Base-by-base conservation (phyloP, 1,284 basidiomycete genomes). In the Gyrodon tennesseensis region DNA sequence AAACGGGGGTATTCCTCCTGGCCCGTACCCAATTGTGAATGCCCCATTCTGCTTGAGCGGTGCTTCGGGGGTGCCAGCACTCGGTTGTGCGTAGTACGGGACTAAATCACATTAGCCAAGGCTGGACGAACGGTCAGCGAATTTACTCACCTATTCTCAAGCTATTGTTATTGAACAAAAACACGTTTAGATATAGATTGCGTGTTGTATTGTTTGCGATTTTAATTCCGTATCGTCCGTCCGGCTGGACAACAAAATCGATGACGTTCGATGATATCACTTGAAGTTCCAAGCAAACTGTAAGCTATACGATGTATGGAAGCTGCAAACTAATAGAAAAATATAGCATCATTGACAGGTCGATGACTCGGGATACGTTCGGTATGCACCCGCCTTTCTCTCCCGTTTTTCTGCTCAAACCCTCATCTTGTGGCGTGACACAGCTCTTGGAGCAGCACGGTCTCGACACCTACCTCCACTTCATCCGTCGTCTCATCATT, bases 361-460 rank as follows among this genome's bases (percentile, higher is more conserved):
- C n/a, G n/a, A n/a, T n/a, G n/a, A n/a, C 81, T 87, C 64, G 94
- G 97, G 82, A 96, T 97, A 73, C 88, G 92, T 75, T 91, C 91
- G 65, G 94, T 96, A 77, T 73, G 67, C 68, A 40, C 63, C 68
- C 63, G 37, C 41, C 58, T 63, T 62, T 61, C 43, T 53, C 11
- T 34, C 56, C 13, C 0, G 0, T 48, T 63, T 58, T 59, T 63
- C 61, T 63, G 67, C 62, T 73, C n/a, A 67, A 66, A 41, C 68
- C 60, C 68, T 65, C 63, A 54, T 62, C 60, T 64, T 67, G 60
- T 65, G 68, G 65, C 21, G 40, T 21, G 51, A 67, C 66, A n/a
- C 77, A 97, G 94, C 86, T 97, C 72, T 93, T 93, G 68, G 93
- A 96, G 75, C 91, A 93, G 76, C 93, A 97, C 84, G 93, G 94